phyloP scores from a whole-genome alignment of 176 grass and related monocot genomes.

The Carex parvula region DNA sequence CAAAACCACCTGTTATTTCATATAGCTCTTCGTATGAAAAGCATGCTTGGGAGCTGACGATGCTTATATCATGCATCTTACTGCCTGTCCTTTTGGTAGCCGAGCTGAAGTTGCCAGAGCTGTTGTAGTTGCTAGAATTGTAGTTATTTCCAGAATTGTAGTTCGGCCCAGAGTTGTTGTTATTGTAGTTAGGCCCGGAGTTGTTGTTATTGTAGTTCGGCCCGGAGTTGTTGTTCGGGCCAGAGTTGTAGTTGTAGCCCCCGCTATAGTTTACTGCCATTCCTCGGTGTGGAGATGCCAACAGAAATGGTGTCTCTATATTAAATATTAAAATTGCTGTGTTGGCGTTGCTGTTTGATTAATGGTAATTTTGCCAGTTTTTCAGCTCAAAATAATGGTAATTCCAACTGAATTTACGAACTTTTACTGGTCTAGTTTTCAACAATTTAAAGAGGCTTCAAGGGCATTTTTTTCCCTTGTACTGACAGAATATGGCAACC shows the following conservation, averaged over 20 bases:
- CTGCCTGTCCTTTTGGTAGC: conserved; percentile 24
- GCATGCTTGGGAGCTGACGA: conserved; percentile 52
- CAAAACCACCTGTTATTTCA: conserved; percentile 66
- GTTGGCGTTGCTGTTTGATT: not conserved
- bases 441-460: not conserved
- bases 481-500: not conserved
- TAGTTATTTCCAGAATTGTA: conserved; percentile 31
- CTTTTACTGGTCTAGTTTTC: not conserved
- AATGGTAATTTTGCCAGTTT: conserved; percentile 5
- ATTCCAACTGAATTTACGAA: not conserved
- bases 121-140: conserved; percentile 2
- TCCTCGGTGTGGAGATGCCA: conserved; percentile 28
- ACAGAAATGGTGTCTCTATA: conserved; percentile 55
- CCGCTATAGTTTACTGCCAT: conserved; percentile 40
- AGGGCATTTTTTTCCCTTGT: not conserved
- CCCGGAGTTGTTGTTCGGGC: not conserved
- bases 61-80: conserved; percentile 33
- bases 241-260: conserved; percentile 24
- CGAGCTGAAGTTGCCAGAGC: conserved; percentile 23
- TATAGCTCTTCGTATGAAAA: conserved; percentile 81
- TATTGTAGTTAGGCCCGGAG: not conserved
- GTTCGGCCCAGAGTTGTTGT: conserved; percentile 35
- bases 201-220: not conserved
- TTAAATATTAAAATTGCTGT: not conserved
- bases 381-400: not conserved